A percentile compares a stretch with the other conserved stretches of the same genome.
These are phyloP conservation scores for Liquidambar formosana DNA, from an alignment of 164 flowering plant genomes.

Conservation along the genomic window DNA sequence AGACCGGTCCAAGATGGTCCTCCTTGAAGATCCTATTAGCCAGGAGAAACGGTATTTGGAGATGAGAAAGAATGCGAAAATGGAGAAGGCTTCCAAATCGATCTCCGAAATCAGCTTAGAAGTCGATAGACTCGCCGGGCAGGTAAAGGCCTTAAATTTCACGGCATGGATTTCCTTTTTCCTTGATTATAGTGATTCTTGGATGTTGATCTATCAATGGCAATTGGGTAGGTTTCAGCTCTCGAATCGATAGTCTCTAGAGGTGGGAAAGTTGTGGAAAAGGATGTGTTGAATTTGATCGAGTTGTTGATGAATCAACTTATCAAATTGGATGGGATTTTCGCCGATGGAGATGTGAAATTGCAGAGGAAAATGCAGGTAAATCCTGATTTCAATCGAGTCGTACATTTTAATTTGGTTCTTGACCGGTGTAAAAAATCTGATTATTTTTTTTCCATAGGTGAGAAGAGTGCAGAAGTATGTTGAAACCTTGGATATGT, in stretches of 20 bases:
- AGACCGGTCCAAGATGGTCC: slow-evolving; percentile 71
- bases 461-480: slow-evolving; percentile 85
- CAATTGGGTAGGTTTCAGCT: slow-evolving; percentile 70
- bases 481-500: slow-evolving; percentile 70
- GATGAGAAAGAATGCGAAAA: slow-evolving; percentile 68
- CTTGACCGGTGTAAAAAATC: too few relatives aligned
- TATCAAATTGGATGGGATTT: slow-evolving; percentile 75
- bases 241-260: slow-evolving; percentile 62
- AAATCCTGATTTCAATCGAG: not conserved
- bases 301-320: slow-evolving; percentile 87
- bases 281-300: slow-evolving; percentile 53
- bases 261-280: slow-evolving; percentile 78
- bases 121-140: slow-evolving; percentile 75
- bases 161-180: not conserved
- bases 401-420: not conserved
- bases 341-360: slow-evolving; percentile 81
- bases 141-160: slow-evolving; percentile 38
- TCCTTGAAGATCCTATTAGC: slow-evolving; percentile 74
- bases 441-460: slow-evolving; percentile 22
- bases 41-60: slow-evolving; percentile 73
- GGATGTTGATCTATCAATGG: not conserved
- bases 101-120: slow-evolving; percentile 75
- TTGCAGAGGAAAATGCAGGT: slow-evolving; percentile 95
- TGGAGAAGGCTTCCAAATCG: slow-evolving; percentile 77
- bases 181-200: not conserved